Conservation (phyloP, 2,329 filamentous ascomycete species). For the Cryoendolithus antarcticus region DNA sequence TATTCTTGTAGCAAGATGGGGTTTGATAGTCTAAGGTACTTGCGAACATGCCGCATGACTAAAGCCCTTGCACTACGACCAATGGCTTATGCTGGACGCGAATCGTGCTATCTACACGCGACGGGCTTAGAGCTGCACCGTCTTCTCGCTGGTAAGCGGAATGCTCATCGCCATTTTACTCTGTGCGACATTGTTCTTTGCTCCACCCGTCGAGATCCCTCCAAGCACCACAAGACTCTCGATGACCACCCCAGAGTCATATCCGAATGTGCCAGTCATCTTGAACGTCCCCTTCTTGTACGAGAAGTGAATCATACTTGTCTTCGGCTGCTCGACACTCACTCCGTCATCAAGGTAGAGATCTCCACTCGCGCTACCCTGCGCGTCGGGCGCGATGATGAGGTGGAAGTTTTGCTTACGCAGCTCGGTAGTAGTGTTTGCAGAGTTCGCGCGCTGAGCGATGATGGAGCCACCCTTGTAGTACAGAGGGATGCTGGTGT, state of each 20-base stretch:
- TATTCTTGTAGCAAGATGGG: too few species aligned
- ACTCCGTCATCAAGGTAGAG: constrained; percentile 68
- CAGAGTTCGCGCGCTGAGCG: constrained; percentile 41
- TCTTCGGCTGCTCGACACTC: constrained; percentile 43
- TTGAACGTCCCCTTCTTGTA: constrained; percentile 37
- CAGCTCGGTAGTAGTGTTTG: constrained; percentile 49
- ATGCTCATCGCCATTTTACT: too few species aligned
- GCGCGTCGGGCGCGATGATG: constrained; percentile 48
- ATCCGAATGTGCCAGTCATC: constrained; percentile 40
- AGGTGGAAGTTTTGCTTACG: constrained; percentile 55
- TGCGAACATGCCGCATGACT: too few species aligned
- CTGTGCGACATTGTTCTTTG: too few species aligned
- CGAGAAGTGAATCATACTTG: constrained; percentile 44
- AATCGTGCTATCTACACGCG: too few species aligned
- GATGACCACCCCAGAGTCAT: constrained; percentile 13
- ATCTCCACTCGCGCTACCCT: constrained; percentile 50
- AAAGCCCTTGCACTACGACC: too few species aligned
- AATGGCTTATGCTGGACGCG: too few species aligned
- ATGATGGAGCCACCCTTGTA: constrained; percentile 50
- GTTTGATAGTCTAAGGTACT: too few species aligned
- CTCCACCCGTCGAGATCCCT: background rate
- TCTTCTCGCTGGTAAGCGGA: too few species aligned
- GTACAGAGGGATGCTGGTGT: constrained; percentile 47
- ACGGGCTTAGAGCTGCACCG: too few species aligned
- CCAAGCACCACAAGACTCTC: constrained; percentile 42